Evolutionary conservation across 73 alveolate genomes (phyloP).

Genomic region (Paramecium biaurelia): DNA sequence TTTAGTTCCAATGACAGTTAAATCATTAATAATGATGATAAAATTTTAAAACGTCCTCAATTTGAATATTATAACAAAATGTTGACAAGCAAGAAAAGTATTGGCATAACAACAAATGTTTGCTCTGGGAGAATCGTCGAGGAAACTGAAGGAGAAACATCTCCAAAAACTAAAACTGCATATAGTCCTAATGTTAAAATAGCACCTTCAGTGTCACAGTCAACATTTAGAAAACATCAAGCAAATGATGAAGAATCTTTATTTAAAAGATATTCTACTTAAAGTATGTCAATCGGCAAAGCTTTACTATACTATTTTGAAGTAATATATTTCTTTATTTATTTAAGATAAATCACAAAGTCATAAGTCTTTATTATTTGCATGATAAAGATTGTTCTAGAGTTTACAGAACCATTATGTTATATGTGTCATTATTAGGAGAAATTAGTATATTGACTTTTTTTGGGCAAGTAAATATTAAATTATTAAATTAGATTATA

Average conservation of each 20-base stretch:
- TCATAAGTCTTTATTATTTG: background rate
- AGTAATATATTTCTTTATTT: background rate
- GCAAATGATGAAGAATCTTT: background rate
- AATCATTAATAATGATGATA: background rate
- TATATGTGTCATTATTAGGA: background rate
- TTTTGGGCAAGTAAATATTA: background rate
- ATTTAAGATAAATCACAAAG: background rate
- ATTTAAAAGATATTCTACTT: background rate
- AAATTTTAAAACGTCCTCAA: background rate
- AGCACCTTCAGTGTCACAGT: background rate
- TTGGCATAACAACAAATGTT: background rate
- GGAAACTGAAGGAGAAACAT: background rate
- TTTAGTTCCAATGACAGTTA: background rate
- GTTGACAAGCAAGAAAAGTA: background rate
- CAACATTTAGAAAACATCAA: background rate
- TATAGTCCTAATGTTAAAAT: background rate
- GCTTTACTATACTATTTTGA: background rate
- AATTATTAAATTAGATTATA: background rate
- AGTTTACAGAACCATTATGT: background rate
- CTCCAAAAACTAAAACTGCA: background rate
- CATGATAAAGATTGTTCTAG: background rate
- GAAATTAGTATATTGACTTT: background rate
- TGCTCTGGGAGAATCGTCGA: background rate
- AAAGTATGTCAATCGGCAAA: background rate
- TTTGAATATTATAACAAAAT: background rate